A percentile compares a stretch with the other conserved stretches of the same genome.
Conservation (phyloP, 1,139 yeast species). For the Candida pseudocylindracea region DNA sequence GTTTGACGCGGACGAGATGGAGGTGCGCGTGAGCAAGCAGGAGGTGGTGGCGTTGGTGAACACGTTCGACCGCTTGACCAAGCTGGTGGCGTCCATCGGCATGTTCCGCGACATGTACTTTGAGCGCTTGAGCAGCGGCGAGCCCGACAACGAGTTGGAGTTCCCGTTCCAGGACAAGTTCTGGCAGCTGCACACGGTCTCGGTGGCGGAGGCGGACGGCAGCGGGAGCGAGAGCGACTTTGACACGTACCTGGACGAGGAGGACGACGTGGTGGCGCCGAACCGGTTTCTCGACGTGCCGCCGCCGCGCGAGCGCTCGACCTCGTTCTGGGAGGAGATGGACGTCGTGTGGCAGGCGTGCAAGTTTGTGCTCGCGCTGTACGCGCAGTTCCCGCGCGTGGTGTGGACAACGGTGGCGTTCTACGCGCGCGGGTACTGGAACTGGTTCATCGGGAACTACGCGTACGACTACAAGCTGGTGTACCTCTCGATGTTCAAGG, state of each 20-base stretch:
- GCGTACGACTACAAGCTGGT: conserved; percentile 2
- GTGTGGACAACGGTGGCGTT: conserved; percentile 26
- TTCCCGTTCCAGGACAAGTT: conserved; percentile 13
- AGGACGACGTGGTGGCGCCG: neutral
- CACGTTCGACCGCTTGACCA: conserved; percentile 80
- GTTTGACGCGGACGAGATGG: conserved; percentile 44
- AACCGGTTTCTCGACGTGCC: too few species aligned
- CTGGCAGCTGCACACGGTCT: neutral
- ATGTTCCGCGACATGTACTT: conserved; percentile 41
- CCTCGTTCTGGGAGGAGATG: conserved; percentile 18
- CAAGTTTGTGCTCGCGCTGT: conserved; percentile 42
- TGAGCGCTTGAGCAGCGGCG: conserved; percentile 17
- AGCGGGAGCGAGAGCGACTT: conserved; percentile 1
- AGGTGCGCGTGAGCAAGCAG: conserved; percentile 54
- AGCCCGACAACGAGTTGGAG: conserved; percentile 13
- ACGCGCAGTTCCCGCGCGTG: conserved; percentile 45
- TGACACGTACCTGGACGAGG: conserved; percentile 1
- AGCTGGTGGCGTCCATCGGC: conserved; percentile 55
- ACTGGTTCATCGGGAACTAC: conserved; percentile 35
- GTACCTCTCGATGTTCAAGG: too few species aligned
- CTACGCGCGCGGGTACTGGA: conserved; percentile 43
- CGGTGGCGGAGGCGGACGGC: conserved; percentile 1
- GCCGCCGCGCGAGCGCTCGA: neutral
- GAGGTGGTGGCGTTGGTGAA: conserved; percentile 82
- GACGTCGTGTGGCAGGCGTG: conserved; percentile 36